Evolutionary conservation across 2,329 filamentous ascomycete species (phyloP).

Genomic region (Rutstroemia sp.): DNA sequence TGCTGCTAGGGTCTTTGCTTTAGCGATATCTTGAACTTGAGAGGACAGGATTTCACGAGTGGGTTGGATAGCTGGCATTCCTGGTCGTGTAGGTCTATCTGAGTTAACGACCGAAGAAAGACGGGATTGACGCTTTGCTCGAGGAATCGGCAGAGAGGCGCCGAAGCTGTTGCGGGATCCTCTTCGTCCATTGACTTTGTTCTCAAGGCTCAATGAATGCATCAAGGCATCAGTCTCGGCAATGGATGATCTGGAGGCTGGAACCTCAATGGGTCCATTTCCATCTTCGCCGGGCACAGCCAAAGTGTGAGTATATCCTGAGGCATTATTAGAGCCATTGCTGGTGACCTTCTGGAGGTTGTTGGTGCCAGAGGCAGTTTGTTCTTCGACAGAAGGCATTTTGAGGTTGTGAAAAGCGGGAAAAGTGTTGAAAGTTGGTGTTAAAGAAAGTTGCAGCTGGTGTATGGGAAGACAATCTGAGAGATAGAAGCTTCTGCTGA

Average conservation of each 20-base stretch:
- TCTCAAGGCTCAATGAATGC: conserved; percentile 65
- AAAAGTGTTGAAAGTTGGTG: background rate
- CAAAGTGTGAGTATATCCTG: conserved; percentile 7
- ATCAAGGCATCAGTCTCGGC: conserved; percentile 63
- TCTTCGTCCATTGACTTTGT: conserved; percentile 46
- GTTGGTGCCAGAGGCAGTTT: conserved; percentile 12
- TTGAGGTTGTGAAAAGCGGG: conserved; percentile 24
- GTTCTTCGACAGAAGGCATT: conserved; percentile 44
- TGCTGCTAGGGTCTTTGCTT: conserved; percentile 48
- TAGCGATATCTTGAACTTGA: conserved; percentile 60
- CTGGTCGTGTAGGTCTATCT: conserved; percentile 41
- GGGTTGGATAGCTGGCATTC: conserved; percentile 51
- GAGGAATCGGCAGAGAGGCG: conserved; percentile 63
- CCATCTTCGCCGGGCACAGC: conserved; percentile 3
- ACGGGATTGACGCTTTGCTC: conserved; percentile 60
- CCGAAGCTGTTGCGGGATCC: conserved; percentile 72
- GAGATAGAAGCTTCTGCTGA: background rate
- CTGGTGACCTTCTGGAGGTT: conserved; percentile 19
- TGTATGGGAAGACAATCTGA: background rate
- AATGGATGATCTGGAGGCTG: conserved; percentile 59
- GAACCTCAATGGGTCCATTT: conserved; percentile 53
- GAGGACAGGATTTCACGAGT: conserved; percentile 61
- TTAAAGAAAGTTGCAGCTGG: background rate
- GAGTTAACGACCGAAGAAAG: conserved; percentile 53
- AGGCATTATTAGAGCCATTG: conserved; percentile 13